Conservation (phyloP, 169 alveolate genomes). For the Plasmodium coatneyi region DNA sequence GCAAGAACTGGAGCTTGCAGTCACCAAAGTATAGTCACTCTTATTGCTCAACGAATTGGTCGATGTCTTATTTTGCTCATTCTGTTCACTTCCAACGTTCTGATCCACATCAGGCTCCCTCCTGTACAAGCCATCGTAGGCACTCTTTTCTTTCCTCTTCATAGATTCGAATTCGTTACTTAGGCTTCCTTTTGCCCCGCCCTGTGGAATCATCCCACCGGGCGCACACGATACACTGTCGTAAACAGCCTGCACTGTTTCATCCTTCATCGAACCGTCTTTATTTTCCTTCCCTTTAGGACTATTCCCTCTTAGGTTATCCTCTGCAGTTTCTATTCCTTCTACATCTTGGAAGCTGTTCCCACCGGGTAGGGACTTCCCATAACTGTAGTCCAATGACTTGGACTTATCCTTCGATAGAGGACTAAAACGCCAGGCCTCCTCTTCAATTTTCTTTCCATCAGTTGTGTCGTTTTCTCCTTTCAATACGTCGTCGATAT, state of each 20-base stretch:
- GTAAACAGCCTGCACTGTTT: neutral
- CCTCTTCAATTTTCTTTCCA: neutral
- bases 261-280: neutral
- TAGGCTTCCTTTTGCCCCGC: neutral
- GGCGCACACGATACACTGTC: neutral
- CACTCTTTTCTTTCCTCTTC: neutral
- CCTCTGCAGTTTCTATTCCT: neutral
- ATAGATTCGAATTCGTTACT: neutral
- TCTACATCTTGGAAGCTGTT: neutral
- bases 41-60: neutral
- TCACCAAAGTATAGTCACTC: slow-evolving; percentile 15
- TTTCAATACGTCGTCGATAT: slow-evolving; percentile 19
- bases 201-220: neutral
- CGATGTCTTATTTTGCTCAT: neutral
- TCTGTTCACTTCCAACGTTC: neutral
- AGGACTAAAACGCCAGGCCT: neutral
- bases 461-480: slow-evolving; percentile 2
- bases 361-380: neutral
- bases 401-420: neutral
- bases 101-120: neutral
- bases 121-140: neutral
- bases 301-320: neutral
- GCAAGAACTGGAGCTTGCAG: slow-evolving; percentile 15
- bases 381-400: neutral
- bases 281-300: neutral